Base-by-base conservation (phyloP, 768 basidiomycete species). In the Leccinum boreale region DNA sequence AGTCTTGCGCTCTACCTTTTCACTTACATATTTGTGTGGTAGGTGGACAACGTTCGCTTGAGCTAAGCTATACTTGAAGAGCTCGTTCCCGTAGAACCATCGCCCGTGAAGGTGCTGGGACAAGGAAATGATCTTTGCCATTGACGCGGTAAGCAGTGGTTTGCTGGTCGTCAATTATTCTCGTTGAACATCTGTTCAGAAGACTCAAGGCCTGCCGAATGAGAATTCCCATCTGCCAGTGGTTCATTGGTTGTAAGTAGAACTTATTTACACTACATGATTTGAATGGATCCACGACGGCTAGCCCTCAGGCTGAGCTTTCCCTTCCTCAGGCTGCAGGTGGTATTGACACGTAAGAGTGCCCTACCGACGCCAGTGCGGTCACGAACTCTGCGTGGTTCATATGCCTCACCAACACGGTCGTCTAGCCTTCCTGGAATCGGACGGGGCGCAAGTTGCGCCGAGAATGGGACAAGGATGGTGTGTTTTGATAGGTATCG, bases 331-430 rank as follows among this genome's bases (percentile, higher is more conserved):
- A 65, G 77, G 57, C 70, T 79, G 31, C 71, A 74, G 58, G 69
- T 67, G 5, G 75, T 82, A 71, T 75, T 36, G 71, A 73, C 33
- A 74, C 75, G 35, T 74, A 78, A 62, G 78, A 77, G 12, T 73
- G 73, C 33, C 64, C 69, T 1, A 62, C 63, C 5, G 26, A 60
- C 26, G 57, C 70, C 14, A 65, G 65, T 29, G 52, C 62, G 9
- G 66, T 72, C 50, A 67, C 62, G 1, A 75, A 77, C 39, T 47
- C 62, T 0, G 63, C 76, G 35, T 82, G 77, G 77, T 70, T 74
- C 3, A 71, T 73, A 26, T 79, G 79, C 55, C 63, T 82, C 15
- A 74, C 78, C 5, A 81, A 80, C 59, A 79, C 75, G 0, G 63
- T 80, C 5, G 74, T 79, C 33, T 80, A 82, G 39, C 73, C 78